Percentiles rank a stretch among this genome's conserved stretches.
phyloP scores from a whole-genome alignment of 1,139 yeast genomes.

The Taphrina betulina region DNA sequence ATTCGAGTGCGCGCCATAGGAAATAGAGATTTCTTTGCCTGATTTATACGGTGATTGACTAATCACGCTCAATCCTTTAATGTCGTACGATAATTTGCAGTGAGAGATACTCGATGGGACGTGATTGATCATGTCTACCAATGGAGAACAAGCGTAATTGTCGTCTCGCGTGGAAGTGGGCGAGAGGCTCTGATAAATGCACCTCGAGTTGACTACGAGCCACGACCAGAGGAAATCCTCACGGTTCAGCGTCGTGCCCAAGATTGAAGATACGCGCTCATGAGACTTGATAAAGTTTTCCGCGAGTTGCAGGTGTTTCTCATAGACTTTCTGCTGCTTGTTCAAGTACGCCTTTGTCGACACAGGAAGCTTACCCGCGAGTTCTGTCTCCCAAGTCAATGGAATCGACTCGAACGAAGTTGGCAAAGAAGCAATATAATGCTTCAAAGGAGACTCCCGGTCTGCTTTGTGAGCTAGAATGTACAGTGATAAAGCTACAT shows the following conservation, averaged over 20 bases:
- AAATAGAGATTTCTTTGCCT: conserved; percentile 27
- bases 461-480: conserved; percentile 1
- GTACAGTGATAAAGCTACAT: conserved; percentile 25
- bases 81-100: conserved; percentile 16
- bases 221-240: conserved; percentile 30
- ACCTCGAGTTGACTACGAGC: conserved; percentile 33
- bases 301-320: conserved; percentile 6
- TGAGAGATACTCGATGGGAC: conserved; percentile 12
- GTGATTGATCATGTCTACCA: conserved; percentile 35
- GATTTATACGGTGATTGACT: conserved; percentile 13
- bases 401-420: conserved; percentile 6
- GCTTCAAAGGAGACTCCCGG: not conserved
- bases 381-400: conserved; percentile 2
- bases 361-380: not conserved
- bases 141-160: conserved; percentile 29
- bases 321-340: conserved; percentile 7
- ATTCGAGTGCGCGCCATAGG: conserved; percentile 33
- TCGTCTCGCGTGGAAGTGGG: conserved; percentile 24
- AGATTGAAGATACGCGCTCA: not conserved
- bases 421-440: conserved; percentile 16
- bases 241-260: not conserved
- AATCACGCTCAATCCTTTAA: conserved; percentile 15
- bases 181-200: conserved; percentile 29
- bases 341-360: not conserved
- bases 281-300: not conserved